Conservation (phyloP, 139 green algal genomes). For the Picochlorum sp. region DNA sequence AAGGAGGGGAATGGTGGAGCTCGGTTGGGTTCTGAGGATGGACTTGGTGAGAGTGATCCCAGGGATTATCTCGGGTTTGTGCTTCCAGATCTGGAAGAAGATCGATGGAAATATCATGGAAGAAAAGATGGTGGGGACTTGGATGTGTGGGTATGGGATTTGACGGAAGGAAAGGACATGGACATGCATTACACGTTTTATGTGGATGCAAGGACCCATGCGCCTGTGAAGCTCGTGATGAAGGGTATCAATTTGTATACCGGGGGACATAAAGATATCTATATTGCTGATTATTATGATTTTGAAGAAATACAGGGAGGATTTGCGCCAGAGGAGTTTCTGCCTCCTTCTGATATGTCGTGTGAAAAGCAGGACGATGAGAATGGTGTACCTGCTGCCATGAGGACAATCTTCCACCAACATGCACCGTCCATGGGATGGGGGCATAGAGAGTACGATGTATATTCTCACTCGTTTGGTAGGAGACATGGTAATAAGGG, state of each 20-base stretch:
- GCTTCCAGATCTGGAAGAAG: conserved; percentile 31
- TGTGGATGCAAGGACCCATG: conserved; percentile 16
- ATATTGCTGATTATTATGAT: conserved; percentile 22
- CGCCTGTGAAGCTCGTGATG: conserved; percentile 31
- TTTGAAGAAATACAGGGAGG: conserved; percentile 18
- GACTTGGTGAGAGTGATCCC: conserved; percentile 7
- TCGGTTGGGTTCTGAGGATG: not conserved
- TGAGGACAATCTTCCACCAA: not conserved
- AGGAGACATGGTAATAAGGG: conserved; percentile 22
- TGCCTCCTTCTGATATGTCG: conserved; percentile 7
- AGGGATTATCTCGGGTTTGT: conserved; percentile 28
- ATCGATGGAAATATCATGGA: conserved; percentile 34
- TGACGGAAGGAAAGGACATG: conserved; percentile 21
- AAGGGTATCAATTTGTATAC: conserved; percentile 40
- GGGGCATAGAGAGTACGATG: conserved; percentile 28
- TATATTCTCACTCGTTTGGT: conserved; percentile 28
- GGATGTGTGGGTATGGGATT: conserved; percentile 22
- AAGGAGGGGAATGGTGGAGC: not conserved
- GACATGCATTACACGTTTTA: conserved; percentile 36
- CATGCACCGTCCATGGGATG: not conserved
- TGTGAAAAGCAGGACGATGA: conserved; percentile 9
- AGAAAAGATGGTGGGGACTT: conserved; percentile 5
- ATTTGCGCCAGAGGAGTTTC: conserved; percentile 4
- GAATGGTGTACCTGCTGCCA: not conserved
- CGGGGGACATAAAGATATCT: conserved; percentile 41